Base-by-base conservation (phyloP, 192 early-diverging fungal genomes). In the Backusella morwellensis region DNA sequence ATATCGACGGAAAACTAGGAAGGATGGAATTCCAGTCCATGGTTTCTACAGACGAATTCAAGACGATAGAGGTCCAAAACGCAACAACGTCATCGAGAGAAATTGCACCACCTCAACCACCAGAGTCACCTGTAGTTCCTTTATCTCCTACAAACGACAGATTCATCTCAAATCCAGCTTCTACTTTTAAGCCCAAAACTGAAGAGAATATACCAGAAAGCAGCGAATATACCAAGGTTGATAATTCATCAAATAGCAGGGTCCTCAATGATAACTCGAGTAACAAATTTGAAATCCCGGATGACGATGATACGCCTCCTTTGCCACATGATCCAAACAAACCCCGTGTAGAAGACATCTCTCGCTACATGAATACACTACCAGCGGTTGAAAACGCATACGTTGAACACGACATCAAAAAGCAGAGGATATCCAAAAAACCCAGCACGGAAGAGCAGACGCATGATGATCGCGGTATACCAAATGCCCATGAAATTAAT, bases 401-500 rank as follows among this genome's bases (percentile, higher is more conserved):
- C 44, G 14, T 29, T 47, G 70, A 50, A 15, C 21, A 40, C 9
- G 15, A 17, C 1, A 26, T 40, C n/a, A 26, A 63, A 63, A 70
- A 35, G 6, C 38, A 38, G 36, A 38, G 68, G 12, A 36, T 70
- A 35, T 70, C 35, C 36, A 70, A 40, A 40, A 40, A 38, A 70
- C 35, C 21, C 35, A 40, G 56, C 21, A 38, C 68, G 0, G 70
- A 26, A 15, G 40, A 36, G 15, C 26, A 50, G n/a, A 26, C 6
- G 11, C 9, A 21, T 7, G 21, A 23, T 14, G 69, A 70, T 50
- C 40, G 70, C 26, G 70, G 70, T 50, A 73, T 73, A 34, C 72
- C 72, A 56, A 34, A 73, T 26, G 72, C 72, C 23, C 72, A 73
- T 35, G 72, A 73, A 59, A 52, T 73, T 35, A 52, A 73, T 15